Conservation (phyloP, 1,284 basidiomycete species). For the Austroboletus novae-zelandiae region DNA sequence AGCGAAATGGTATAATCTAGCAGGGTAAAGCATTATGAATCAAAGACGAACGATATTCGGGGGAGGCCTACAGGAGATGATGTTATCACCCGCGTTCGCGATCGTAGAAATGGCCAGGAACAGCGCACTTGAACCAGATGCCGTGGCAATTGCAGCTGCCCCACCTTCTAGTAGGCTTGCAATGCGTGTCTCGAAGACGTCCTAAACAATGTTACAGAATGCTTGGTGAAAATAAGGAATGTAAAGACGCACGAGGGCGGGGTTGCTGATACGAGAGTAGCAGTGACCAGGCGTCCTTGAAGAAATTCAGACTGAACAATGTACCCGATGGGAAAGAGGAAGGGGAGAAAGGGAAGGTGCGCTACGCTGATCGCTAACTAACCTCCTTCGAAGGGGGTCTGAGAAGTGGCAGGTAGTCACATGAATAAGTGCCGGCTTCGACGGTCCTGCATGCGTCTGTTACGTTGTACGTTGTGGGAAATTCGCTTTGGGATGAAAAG, state of each 20-base stretch:
- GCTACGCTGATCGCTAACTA: not conserved
- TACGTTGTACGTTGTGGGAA: too few species aligned
- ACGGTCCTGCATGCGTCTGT: too few species aligned
- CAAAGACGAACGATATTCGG: not conserved
- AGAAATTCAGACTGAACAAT: not conserved
- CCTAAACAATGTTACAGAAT: conserved; percentile 36
- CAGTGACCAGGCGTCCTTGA: conserved; percentile 66
- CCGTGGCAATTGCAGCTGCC: conserved; percentile 72
- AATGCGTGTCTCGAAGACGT: conserved; percentile 84
- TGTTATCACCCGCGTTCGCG: conserved; percentile 75
- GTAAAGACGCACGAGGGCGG: conserved; percentile 63
- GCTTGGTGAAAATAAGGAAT: not conserved
- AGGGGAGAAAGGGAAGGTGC: not conserved
- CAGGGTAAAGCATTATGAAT: not conserved
- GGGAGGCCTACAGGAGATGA: conserved; percentile 58
- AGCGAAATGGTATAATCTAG: conserved; percentile 62
- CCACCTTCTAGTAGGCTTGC: conserved; percentile 85
- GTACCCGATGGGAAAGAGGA: too few species aligned
- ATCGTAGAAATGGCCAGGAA: conserved; percentile 73
- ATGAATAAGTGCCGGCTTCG: not conserved
- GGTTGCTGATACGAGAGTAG: conserved; percentile 81
- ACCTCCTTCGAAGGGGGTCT: conserved; percentile 79
- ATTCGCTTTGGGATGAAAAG: too few species aligned
- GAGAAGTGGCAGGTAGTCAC: conserved; percentile 62
- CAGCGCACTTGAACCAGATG: conserved; percentile 82